These are phyloP conservation scores for Colletotrichum destructivum DNA, from an alignment of 2,329 filamentous ascomycete species.

Conservation along the genomic window DNA sequence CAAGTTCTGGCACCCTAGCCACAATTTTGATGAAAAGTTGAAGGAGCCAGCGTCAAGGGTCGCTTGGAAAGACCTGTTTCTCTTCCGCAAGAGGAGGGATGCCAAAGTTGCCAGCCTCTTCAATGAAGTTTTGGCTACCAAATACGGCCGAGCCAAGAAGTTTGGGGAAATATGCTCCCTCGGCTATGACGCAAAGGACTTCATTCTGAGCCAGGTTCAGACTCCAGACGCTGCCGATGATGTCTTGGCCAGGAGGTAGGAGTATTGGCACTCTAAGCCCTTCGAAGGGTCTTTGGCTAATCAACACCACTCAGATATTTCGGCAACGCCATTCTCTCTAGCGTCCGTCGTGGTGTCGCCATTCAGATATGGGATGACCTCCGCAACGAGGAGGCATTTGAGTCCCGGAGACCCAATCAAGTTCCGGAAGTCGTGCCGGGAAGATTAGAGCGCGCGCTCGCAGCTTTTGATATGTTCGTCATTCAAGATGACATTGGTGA, in stretches of 20 bases:
- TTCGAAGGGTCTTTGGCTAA: constrained; percentile 18
- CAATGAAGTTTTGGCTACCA: constrained; percentile 78
- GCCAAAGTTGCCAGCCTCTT: constrained; percentile 68
- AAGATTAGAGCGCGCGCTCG: constrained; percentile 80
- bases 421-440: constrained; percentile 28
- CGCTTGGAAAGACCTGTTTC: constrained; percentile 82
- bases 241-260: constrained; percentile 79
- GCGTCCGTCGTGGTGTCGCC: constrained; percentile 85
- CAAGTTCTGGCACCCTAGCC: constrained; percentile 80
- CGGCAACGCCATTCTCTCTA: constrained; percentile 80
- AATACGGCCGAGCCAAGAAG: constrained; percentile 77
- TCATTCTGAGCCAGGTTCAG: constrained; percentile 77
- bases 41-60: constrained; percentile 67
- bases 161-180: constrained; percentile 79
- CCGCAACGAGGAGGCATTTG: constrained; percentile 55
- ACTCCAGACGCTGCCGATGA: constrained; percentile 76
- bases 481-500: constrained; percentile 81
- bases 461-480: constrained; percentile 92
- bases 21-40: constrained; percentile 73
- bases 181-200: constrained; percentile 92
- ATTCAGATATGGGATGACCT: constrained; percentile 78
- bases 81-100: constrained; percentile 69
- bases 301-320: constrained; percentile 72
- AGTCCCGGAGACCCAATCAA: constrained; percentile 2
- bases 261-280: constrained; percentile 22